Conservation (phyloP, 192 early-diverging fungal genomes). For the Coemansia sp. region DNA sequence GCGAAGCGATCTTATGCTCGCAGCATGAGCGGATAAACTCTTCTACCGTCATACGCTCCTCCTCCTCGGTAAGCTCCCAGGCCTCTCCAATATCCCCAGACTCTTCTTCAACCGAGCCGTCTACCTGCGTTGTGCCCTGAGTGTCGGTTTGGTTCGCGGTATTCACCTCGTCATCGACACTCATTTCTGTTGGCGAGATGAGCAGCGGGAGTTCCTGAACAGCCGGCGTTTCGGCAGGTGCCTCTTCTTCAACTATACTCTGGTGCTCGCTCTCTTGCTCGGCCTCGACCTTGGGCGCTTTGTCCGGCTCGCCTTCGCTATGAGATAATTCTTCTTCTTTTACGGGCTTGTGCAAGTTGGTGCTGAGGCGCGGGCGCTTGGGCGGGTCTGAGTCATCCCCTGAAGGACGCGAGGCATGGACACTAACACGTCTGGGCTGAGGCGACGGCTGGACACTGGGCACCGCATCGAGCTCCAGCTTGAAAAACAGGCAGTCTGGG, state of each 20-base stretch:
- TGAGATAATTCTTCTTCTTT: background rate
- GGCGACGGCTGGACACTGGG: constrained; percentile 3
- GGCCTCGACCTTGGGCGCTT: background rate
- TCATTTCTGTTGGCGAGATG: constrained; percentile 20
- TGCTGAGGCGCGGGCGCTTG: constrained; percentile 34
- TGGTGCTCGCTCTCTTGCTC: background rate
- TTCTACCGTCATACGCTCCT: constrained; percentile 52
- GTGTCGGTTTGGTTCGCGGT: background rate
- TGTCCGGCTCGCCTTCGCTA: background rate
- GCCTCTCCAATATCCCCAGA: background rate
- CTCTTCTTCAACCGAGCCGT: background rate
- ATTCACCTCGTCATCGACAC: background rate
- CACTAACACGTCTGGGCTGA: constrained; percentile 8
- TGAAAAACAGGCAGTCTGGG: constrained; percentile 50
- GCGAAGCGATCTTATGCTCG: constrained; percentile 31
- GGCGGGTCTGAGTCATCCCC: constrained; percentile 12
- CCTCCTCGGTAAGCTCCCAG: constrained; percentile 42
- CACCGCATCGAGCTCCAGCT: constrained; percentile 6
- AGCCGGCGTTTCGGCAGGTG: constrained; percentile 1
- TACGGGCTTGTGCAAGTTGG: background rate
- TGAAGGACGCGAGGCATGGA: constrained; percentile 1
- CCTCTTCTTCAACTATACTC: background rate
- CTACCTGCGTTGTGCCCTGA: constrained; percentile 27
- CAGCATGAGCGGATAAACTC: constrained; percentile 55
- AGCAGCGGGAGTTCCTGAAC: background rate